Evolutionary conservation across 345 rosid genomes (phyloP), one percentile per base, ranked within the genome.

Genomic region (Hibiscus tridactylites): DNA sequence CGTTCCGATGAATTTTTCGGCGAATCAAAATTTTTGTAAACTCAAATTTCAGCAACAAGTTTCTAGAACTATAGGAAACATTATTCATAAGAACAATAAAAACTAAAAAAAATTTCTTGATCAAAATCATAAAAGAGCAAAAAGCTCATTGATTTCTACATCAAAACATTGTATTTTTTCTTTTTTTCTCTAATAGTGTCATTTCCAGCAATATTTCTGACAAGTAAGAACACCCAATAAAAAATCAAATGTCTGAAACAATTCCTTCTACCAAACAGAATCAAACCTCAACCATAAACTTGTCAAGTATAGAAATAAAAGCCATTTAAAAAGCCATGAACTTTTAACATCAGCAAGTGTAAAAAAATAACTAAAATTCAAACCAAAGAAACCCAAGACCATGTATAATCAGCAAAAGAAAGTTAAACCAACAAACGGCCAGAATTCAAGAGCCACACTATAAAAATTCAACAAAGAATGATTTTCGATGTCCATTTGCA

Each of bases 251-350:
- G 16, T 50, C 17, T 50, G 17, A 35, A 35, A 5, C 8, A 35
- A 5, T 35, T 35, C 7, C 39, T 6, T 6, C 6, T 35, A 35
- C 8, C 39, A 35, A 6, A 5, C 7, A 35, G 7, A 35, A 33
- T 2, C 37, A 12, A 46, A 10, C 35, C 46, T 61, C 60, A 61
- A 54, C 70, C 66, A 76, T 31, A 28, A 47, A 54, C 10, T 24
- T 50, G 19, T 9, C 9, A n/a, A 58, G 33, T 6, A 68, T 2
- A 59, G 63, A 59, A 3, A 70, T 49, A 56, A 71, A 17, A 29
- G 49, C 42, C 75, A 75, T 70, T 73, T 65, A 56, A 37, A 46
- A 64, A 8, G 19, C 31, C 67, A 58, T 21, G 29, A n/a, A 11
- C 65, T 29, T 19, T 31, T 57, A 29, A 29, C 47, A 42, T 21